Percentiles rank a stretch among this genome's conserved stretches.
Conservation (phyloP, 208 protist genomes). For the Acanthamoeba castellanii region DNA sequence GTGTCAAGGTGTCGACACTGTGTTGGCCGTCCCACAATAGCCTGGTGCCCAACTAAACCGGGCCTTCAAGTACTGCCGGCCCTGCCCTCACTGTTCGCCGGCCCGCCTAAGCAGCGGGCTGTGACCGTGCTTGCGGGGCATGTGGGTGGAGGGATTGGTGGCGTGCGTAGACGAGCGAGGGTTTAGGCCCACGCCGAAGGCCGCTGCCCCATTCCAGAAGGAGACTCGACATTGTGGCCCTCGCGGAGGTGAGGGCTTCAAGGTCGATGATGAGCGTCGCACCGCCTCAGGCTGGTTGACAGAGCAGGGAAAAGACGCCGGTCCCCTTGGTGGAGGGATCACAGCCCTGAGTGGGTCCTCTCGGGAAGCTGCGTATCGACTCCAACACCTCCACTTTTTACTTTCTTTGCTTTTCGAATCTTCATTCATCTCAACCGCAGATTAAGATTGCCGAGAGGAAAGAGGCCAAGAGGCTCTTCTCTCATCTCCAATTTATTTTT, state of each 20-base stretch:
- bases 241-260: constrained; percentile 13
- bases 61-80: background rate
- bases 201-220: constrained; percentile 17
- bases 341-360: constrained; percentile 25
- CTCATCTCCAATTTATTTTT: too few species aligned
- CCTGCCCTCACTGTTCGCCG: background rate
- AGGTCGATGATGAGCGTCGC: constrained; percentile 26
- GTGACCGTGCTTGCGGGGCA: background rate
- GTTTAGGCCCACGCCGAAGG: constrained; percentile 17
- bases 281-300: constrained; percentile 17
- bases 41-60: background rate
- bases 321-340: constrained; percentile 20
- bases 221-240: constrained; percentile 4
- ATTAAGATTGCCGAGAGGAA: background rate
- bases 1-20: background rate
- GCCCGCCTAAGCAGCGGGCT: background rate
- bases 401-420: background rate
- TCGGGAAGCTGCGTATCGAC: constrained; percentile 27
- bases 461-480: too few species aligned
- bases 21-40: background rate
- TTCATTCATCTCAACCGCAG: background rate
- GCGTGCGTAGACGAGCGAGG: background rate
- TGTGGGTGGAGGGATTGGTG: constrained; percentile 8
- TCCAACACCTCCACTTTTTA: constrained; percentile 20
- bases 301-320: constrained; percentile 26